These are phyloP conservation scores for Aleurites moluccanus DNA, from an alignment of 441 rosid species.

Conservation along the genomic window DNA sequence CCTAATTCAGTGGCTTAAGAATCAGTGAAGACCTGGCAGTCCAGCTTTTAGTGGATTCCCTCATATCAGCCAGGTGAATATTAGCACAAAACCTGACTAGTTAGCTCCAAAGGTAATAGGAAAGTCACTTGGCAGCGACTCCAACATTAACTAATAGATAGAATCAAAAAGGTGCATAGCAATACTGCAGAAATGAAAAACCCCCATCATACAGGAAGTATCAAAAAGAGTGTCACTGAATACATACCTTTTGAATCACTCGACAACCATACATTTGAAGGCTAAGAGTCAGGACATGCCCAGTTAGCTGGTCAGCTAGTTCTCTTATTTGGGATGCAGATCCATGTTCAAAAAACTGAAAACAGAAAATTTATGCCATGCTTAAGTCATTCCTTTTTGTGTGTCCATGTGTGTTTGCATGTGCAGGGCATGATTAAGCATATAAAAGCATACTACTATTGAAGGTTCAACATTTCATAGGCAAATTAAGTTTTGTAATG, in stretches of 20 bases:
- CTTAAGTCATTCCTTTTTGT: constrained; percentile 1
- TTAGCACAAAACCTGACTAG: background rate
- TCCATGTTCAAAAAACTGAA: constrained; percentile 86
- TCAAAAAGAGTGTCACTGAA: background rate
- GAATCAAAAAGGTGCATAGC: background rate
- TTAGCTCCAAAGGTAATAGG: background rate
- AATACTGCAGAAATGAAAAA: background rate
- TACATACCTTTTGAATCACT: constrained; percentile 73
- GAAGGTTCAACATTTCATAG: background rate
- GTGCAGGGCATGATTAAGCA: constrained; percentile 5
- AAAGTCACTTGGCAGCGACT: constrained; percentile 5
- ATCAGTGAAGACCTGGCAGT: background rate
- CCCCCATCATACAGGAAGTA: background rate
- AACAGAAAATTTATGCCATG: constrained; percentile 6
- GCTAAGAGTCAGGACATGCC: constrained; percentile 75
- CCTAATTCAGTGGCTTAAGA: background rate
- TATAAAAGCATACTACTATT: background rate
- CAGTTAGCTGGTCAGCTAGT: constrained; percentile 64
- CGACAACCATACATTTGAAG: constrained; percentile 92
- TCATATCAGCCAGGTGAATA: background rate
- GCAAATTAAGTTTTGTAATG: background rate
- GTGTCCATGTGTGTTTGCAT: background rate
- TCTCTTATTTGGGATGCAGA: constrained; percentile 61
- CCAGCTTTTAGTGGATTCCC: background rate
- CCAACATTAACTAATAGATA: background rate